Evolutionary conservation across 495 filamentous ascomycete genomes (phyloP), one percentile per base, ranked within the genome.

Genomic region (Pyronema omphalodes): DNA sequence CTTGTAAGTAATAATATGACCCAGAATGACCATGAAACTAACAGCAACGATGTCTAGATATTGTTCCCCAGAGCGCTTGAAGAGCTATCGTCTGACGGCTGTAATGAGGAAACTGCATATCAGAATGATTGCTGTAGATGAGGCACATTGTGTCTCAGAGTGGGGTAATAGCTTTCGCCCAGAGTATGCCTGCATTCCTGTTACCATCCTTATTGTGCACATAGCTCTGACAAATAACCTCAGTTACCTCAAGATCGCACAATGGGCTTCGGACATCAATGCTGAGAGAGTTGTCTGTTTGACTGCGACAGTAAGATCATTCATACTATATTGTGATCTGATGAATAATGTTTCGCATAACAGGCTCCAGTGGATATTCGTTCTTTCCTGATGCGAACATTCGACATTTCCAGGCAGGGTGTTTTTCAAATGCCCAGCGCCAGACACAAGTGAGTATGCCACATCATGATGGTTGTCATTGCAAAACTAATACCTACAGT

Each of bases 131-230:
- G 93, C 96, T 37, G 93, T 99, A 44, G 93, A 99, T 58, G 93
- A 99, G 67, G 93, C 93, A 12, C 93, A 99, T 65, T 99, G 93
- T 66, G 88, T 99, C 23, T 95, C 91, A 67, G 87, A 96, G 67
- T 99, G 93, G 93, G 93, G 93, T 9, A 91, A 96, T 61, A 91
- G 96, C 66, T 99, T 99, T 65, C 83, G 93, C 18, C 89, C 88
- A 0, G 91, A 96, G n/a, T 29, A 29, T 29, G 23, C 23, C 23
- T 2, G 23, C 1, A 29, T n/a, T n/a, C n/a, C n/a, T n/a, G n/a
- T n/a, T n/a, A n/a, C n/a, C n/a, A n/a, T n/a, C n/a, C n/a, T n/a
- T n/a, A 29, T 29, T 29, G 23, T 29, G 15, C 33, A n/a, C 9
- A 44, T 29, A 5, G 23, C 23, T 5, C 37, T 47, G 47, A 53